A percentile compares a stretch with the other conserved stretches of the same genome.
These are phyloP conservation scores for Globisporangium solare DNA, from an alignment of 352 stramenopile species.

Conservation along the genomic window DNA sequence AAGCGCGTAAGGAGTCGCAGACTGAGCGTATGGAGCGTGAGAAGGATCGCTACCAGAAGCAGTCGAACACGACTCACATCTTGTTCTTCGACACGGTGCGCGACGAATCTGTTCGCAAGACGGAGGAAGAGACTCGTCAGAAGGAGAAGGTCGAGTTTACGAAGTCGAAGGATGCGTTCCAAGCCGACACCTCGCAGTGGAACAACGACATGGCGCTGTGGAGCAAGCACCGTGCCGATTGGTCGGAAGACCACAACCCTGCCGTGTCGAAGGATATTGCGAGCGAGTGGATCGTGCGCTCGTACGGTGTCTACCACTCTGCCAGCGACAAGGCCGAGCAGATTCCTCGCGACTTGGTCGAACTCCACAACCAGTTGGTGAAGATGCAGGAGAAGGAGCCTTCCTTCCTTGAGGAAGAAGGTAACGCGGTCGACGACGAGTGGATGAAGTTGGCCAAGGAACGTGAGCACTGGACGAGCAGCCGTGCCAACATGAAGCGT, in stretches of 20 bases:
- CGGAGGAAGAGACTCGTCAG: conserved; percentile 73
- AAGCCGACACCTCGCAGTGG: conserved; percentile 84
- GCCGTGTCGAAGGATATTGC: conserved; percentile 86
- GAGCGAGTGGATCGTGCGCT: conserved; percentile 85
- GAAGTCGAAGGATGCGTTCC: conserved; percentile 86
- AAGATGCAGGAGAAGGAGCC: conserved; percentile 86
- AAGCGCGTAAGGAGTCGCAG: conserved; percentile 74
- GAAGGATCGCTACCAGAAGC: conserved; percentile 76
- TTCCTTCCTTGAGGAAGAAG: conserved; percentile 72
- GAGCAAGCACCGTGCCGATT: conserved; percentile 84
- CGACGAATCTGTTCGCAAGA: conserved; percentile 65
- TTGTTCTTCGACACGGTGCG: conserved; percentile 81
- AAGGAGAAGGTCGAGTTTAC: conserved; percentile 89
- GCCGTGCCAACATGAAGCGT: conserved; percentile 86
- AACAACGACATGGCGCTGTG: conserved; percentile 87
- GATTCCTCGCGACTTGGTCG: conserved; percentile 65
- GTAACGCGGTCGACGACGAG: conserved; percentile 77
- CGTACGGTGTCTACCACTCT: conserved; percentile 80
- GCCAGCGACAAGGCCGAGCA: conserved; percentile 31
- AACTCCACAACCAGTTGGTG: conserved; percentile 68
- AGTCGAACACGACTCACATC: conserved; percentile 70
- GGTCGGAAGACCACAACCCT: conserved; percentile 84
- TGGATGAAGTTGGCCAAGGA: conserved; percentile 89
- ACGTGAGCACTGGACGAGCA: conserved; percentile 85
- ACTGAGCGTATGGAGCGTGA: conserved; percentile 78